phyloP scores from a whole-genome alignment of 331 rosid genomes.

The Spiraea crenata region DNA sequence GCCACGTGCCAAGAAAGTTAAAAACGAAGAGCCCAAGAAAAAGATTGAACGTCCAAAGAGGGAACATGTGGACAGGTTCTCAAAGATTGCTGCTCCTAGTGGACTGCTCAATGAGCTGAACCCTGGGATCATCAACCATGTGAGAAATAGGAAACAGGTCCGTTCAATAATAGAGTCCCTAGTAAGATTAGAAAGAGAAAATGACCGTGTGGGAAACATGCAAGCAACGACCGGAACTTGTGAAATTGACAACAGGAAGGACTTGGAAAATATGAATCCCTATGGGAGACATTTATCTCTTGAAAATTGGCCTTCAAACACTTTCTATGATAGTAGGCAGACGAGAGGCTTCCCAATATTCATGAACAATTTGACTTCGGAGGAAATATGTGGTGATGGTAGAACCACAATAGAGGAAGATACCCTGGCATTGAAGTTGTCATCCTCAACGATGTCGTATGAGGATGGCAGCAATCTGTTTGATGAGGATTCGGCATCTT shows the following conservation, averaged over 20 bases:
- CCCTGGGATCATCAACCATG: conserved; percentile 98
- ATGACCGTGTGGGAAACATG: conserved; percentile 41
- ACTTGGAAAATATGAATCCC: conserved; percentile 35
- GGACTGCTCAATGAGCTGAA: conserved; percentile 86
- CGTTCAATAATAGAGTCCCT: conserved; percentile 88
- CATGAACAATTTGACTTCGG: conserved; percentile 30
- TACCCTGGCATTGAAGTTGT: conserved; percentile 48
- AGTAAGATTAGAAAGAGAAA: conserved; percentile 77
- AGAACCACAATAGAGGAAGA: conserved; percentile 46
- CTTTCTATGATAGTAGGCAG: conserved; percentile 38
- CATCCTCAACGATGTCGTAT: conserved; percentile 52
- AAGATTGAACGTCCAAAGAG: conserved; percentile 83
- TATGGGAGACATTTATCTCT: conserved; percentile 34
- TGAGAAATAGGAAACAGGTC: conserved; percentile 89
- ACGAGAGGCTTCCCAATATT: conserved; percentile 35
- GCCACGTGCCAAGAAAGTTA: conserved; percentile 71
- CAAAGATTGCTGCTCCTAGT: conserved; percentile 97
- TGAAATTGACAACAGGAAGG: conserved; percentile 39
- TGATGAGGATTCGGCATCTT: conserved; percentile 63
- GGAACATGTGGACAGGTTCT: conserved; percentile 76
- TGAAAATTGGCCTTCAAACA: conserved; percentile 30
- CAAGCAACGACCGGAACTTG: conserved; percentile 39
- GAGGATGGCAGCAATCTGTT: conserved; percentile 50
- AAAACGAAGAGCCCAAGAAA: conserved; percentile 57
- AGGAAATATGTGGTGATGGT: conserved; percentile 35